These are phyloP conservation scores for Ganoderma sinense DNA, from an alignment of 1,284 basidiomycete species.

Conservation along the genomic window DNA sequence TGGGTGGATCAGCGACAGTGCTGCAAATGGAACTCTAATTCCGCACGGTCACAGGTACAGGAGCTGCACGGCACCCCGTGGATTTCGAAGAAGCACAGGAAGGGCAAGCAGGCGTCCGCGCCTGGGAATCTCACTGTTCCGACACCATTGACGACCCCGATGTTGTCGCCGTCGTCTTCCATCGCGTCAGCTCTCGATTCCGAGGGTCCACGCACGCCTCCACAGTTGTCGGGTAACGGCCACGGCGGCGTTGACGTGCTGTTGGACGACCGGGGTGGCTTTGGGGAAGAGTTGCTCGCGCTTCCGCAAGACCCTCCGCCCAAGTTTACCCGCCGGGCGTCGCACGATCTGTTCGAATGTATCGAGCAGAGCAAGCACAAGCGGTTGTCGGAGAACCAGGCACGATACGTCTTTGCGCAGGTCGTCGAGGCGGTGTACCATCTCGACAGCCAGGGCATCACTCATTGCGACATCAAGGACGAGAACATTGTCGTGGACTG, in stretches of 20 bases:
- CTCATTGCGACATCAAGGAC: conserved; percentile 94
- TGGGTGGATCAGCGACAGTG: conserved; percentile 47
- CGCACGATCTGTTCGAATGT: conserved; percentile 93
- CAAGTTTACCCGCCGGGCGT: conserved; percentile 74
- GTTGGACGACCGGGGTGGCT: not conserved
- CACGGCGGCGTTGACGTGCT: not conserved
- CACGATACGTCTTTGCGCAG: conserved; percentile 86
- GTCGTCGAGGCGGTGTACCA: conserved; percentile 88
- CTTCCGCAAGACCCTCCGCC: conserved; percentile 44
- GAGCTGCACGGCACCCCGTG: conserved; percentile 93
- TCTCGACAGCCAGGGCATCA: conserved; percentile 79
- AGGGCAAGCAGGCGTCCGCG: conserved; percentile 37
- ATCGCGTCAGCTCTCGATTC: conserved; percentile 38
- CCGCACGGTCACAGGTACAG: conserved; percentile 68
- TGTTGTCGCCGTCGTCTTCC: conserved; percentile 46
- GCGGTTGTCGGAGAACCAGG: conserved; percentile 80
- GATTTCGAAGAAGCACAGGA: conserved; percentile 49
- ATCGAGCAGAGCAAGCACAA: conserved; percentile 87
- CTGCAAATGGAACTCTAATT: conserved; percentile 9
- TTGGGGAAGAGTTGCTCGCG: conserved; percentile 25
- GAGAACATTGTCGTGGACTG: conserved; percentile 90
- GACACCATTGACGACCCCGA: conserved; percentile 45
- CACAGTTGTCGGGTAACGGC: not conserved
- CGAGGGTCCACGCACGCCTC: conserved; percentile 28
- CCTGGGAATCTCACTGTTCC: conserved; percentile 39